These are phyloP conservation scores for Sclerotinia nivalis DNA, from an alignment of 2,329 filamentous ascomycete genomes.

Conservation along the genomic window DNA sequence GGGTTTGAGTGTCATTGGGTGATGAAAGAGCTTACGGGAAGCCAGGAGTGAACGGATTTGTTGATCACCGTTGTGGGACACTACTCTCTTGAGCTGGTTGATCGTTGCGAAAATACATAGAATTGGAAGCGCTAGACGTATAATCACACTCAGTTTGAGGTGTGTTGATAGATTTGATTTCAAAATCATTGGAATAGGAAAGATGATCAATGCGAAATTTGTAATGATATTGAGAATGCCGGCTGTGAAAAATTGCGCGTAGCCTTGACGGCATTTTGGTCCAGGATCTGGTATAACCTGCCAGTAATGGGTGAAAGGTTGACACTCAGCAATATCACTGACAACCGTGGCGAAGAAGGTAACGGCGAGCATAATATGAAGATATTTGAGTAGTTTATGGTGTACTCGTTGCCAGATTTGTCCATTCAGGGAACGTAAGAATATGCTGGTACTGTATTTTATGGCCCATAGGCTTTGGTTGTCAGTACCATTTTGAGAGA, in stretches of 20 bases:
- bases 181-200: slow-evolving; percentile 85
- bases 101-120: slow-evolving; percentile 74
- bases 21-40: slow-evolving; percentile 47
- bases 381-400: slow-evolving; percentile 65
- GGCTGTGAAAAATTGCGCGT: slow-evolving; percentile 82
- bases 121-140: slow-evolving; percentile 52
- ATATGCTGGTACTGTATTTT: slow-evolving; percentile 86
- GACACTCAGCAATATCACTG: slow-evolving; percentile 79
- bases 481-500: slow-evolving; percentile 16
- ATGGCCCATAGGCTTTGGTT: slow-evolving; percentile 77
- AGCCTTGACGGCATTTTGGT: slow-evolving; percentile 79
- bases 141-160: slow-evolving; percentile 11
- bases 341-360: slow-evolving; percentile 81
- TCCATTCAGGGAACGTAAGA: slow-evolving; percentile 79
- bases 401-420: slow-evolving; percentile 78
- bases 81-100: slow-evolving; percentile 74
- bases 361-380: slow-evolving; percentile 70
- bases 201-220: slow-evolving; percentile 80
- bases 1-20: not conserved
- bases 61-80: slow-evolving; percentile 68
- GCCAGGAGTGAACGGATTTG: slow-evolving; percentile 85
- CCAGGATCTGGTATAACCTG: slow-evolving; percentile 82
- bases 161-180: slow-evolving; percentile 66
- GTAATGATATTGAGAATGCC: slow-evolving; percentile 83
- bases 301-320: slow-evolving; percentile 72